Conservation (phyloP, 345 rosid species). For the Raphanus raphanistrum region DNA sequence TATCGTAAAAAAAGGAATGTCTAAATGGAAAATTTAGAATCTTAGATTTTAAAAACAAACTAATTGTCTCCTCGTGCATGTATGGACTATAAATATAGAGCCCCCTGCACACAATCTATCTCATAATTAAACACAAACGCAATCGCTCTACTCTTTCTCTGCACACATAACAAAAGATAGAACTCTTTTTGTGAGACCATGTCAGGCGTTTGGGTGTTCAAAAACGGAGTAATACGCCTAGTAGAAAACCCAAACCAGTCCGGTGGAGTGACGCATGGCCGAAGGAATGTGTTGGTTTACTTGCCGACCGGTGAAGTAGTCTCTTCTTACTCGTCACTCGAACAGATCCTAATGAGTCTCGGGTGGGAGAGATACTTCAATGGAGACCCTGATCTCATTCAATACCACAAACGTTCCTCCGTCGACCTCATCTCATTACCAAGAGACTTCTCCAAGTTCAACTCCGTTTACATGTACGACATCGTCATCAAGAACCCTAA, state of each 20-base stretch:
- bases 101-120: slow-evolving; percentile 11
- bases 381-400: slow-evolving; percentile 54
- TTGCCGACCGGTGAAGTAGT: slow-evolving; percentile 58
- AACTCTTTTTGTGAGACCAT: slow-evolving; percentile 29
- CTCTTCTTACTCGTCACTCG: slow-evolving; percentile 59
- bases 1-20: not conserved
- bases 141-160: not conserved
- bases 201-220: slow-evolving; percentile 77
- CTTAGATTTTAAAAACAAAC: slow-evolving; percentile 4
- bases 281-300: slow-evolving; percentile 62
- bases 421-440: slow-evolving; percentile 84
- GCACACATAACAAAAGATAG: not conserved
- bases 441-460: slow-evolving; percentile 71
- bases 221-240: slow-evolving; percentile 56
- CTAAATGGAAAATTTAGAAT: not conserved
- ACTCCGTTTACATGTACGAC: slow-evolving; percentile 73
- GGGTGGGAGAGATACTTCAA: slow-evolving; percentile 84
- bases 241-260: slow-evolving; percentile 54
- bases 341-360: slow-evolving; percentile 54
- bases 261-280: slow-evolving; percentile 36
- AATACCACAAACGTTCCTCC: slow-evolving; percentile 72
- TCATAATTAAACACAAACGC: slow-evolving; percentile 24
- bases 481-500: slow-evolving; percentile 76
- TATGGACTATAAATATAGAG: slow-evolving; percentile 28
- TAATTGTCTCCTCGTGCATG: not conserved